Conservation (phyloP, 352 stramenopile species). For the Phytophthora pini region DNA sequence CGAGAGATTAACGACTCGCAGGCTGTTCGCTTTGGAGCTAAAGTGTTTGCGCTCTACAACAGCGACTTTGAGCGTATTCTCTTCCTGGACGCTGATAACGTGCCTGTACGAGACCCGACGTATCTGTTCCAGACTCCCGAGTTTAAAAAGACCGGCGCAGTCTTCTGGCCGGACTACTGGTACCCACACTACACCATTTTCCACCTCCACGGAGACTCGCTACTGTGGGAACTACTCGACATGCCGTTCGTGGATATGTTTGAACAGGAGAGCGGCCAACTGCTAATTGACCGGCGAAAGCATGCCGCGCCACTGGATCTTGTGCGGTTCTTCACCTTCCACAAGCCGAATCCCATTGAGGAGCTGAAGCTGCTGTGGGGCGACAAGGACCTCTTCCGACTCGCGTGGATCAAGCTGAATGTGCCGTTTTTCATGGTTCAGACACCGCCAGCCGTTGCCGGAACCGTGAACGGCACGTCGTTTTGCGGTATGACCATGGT, state of each 20-base stretch:
- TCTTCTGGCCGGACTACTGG: slow-evolving; percentile 79
- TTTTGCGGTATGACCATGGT: slow-evolving; percentile 48
- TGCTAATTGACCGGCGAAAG: slow-evolving; percentile 25
- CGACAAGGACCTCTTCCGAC: slow-evolving; percentile 68
- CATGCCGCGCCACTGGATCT: slow-evolving; percentile 25
- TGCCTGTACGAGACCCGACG: slow-evolving; percentile 51
- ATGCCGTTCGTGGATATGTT: slow-evolving; percentile 64
- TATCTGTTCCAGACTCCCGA: slow-evolving; percentile 53
- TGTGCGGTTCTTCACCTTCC: slow-evolving; percentile 51
- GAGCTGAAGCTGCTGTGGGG: slow-evolving; percentile 48
- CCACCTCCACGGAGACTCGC: slow-evolving; percentile 51
- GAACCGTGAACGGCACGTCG: slow-evolving; percentile 28
- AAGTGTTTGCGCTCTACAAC: slow-evolving; percentile 70
- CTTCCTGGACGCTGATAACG: slow-evolving; percentile 63
- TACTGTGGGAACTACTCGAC: slow-evolving; percentile 63
- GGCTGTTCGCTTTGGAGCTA: slow-evolving; percentile 57
- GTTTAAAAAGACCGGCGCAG: slow-evolving; percentile 45
- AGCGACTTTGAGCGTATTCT: slow-evolving; percentile 45
- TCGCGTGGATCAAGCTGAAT: slow-evolving; percentile 61
- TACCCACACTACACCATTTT: slow-evolving; percentile 63
- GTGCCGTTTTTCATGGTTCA: slow-evolving; percentile 61
- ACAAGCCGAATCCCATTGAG: slow-evolving; percentile 45
- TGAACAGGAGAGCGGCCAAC: slow-evolving; percentile 30
- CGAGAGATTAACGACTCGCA: slow-evolving; percentile 50
- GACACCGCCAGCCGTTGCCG: slow-evolving; percentile 44